A percentile compares a stretch with the other conserved stretches of the same genome.
Conservation (phyloP, 139 green algal species). For the Edaphochlamys debaryana region DNA sequence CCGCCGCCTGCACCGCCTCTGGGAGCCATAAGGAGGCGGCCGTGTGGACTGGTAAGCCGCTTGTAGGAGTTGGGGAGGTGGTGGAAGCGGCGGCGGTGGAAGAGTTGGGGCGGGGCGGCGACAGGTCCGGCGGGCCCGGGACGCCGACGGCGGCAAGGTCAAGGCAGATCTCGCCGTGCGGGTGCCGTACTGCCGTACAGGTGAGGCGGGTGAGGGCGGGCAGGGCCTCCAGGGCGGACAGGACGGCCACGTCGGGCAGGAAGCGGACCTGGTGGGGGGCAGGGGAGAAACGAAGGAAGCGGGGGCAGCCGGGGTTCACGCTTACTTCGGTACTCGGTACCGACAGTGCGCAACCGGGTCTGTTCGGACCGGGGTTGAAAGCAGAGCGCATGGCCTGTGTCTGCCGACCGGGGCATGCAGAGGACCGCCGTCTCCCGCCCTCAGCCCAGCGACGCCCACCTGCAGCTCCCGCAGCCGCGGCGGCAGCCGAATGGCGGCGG, state of each 20-base stretch:
- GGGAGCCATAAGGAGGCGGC: background rate
- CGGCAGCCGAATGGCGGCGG: background rate
- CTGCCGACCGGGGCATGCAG: too few relatives aligned
- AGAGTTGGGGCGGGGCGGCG: too few relatives aligned
- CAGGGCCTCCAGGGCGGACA: slow-evolving; percentile 1
- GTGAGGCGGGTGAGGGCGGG: background rate
- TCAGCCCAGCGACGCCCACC: background rate
- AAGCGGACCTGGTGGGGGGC: slow-evolving; percentile 3
- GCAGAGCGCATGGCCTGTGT: background rate
- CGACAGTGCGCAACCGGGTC: too few relatives aligned
- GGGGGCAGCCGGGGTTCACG: too few relatives aligned
- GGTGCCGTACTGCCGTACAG: slow-evolving; percentile 6
- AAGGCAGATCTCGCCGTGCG: slow-evolving; percentile 7
- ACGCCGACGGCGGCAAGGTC: slow-evolving; percentile 2
- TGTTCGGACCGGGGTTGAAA: too few relatives aligned
- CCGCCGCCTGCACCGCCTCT: background rate
- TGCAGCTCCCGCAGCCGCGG: background rate
- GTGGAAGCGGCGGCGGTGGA: too few relatives aligned
- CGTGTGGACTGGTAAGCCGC: too few relatives aligned
- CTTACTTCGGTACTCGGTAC: too few relatives aligned
- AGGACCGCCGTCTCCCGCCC: too few relatives aligned
- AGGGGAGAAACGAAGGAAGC: background rate
- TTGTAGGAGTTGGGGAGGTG: background rate
- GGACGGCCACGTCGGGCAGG: slow-evolving; percentile 19
- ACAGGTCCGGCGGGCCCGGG: slow-evolving; percentile 5